Percentiles rank a stretch among this genome's conserved stretches.
phyloP scores from a whole-genome alignment of 1,139 yeast species.

The Geotrichum candidum region DNA sequence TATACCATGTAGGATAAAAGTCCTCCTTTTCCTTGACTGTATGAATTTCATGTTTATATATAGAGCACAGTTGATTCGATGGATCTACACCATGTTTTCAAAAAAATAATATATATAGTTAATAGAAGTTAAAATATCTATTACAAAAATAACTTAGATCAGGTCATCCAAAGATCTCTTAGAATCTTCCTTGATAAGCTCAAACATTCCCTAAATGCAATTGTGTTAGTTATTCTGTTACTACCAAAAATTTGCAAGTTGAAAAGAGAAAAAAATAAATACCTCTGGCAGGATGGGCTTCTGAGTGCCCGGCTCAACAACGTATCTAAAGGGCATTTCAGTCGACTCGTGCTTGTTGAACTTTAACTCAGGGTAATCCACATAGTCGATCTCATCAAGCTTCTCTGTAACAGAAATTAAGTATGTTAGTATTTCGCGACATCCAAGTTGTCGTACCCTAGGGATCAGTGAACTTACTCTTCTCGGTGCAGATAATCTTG shows the following conservation, averaged over 20 bases:
- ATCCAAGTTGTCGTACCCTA: not conserved
- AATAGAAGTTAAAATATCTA: too few relatives aligned
- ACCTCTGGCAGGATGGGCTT: slow-evolving; percentile 74
- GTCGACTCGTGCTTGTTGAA: slow-evolving; percentile 86
- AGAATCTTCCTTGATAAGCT: slow-evolving; percentile 76
- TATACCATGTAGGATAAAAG: too few relatives aligned
- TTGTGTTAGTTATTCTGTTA: slow-evolving; percentile 3
- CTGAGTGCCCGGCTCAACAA: slow-evolving; percentile 48
- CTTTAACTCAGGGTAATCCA: slow-evolving; percentile 90
- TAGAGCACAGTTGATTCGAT: too few relatives aligned
- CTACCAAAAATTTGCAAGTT: not conserved
- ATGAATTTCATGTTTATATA: too few relatives aligned
- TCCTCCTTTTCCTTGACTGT: too few relatives aligned
- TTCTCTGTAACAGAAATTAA: slow-evolving; percentile 22
- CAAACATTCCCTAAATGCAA: slow-evolving; percentile 63
- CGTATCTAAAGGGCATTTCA: slow-evolving; percentile 95
- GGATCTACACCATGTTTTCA: too few relatives aligned
- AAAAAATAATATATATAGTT: too few relatives aligned
- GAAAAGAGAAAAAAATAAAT: slow-evolving; percentile 10
- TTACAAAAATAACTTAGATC: slow-evolving; percentile 18
- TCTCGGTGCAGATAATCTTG: slow-evolving; percentile 59
- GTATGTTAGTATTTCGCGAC: not conserved
- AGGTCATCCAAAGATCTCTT: slow-evolving; percentile 34
- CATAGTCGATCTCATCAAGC: slow-evolving; percentile 70
- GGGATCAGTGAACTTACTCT: slow-evolving; percentile 29